A percentile compares a stretch with the other conserved stretches of the same genome.
These are phyloP conservation scores for Colletotrichum horii DNA, from an alignment of 2,329 filamentous ascomycete genomes.

Conservation along the genomic window DNA sequence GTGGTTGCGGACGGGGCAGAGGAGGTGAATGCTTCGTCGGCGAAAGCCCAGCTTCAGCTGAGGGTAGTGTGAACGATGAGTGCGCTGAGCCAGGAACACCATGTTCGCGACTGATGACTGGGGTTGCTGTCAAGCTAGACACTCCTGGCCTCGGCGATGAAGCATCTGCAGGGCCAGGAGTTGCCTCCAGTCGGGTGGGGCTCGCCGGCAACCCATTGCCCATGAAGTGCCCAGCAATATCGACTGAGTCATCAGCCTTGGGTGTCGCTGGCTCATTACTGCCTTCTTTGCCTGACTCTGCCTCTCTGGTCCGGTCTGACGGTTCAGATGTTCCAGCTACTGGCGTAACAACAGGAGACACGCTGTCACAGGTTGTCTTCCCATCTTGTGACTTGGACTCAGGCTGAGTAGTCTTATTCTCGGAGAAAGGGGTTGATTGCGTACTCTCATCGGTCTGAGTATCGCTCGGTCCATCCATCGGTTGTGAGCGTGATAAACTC, in stretches of 20 bases:
- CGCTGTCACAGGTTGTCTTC: not conserved
- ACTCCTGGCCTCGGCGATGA: constrained; percentile 13
- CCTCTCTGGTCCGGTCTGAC: not conserved
- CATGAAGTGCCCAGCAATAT: not conserved
- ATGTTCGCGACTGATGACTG: constrained; percentile 18
- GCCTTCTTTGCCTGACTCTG: not conserved
- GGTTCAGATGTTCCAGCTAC: not conserved
- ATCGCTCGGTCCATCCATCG: not conserved
- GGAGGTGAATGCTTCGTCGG: constrained; percentile 58
- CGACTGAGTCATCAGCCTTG: not conserved
- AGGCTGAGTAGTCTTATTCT: not conserved
- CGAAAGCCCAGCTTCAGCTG: constrained; percentile 52
- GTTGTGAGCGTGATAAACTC: not conserved
- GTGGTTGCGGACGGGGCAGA: constrained; percentile 26
- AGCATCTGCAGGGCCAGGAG: not conserved
- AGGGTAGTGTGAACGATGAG: constrained; percentile 30
- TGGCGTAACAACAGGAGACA: not conserved
- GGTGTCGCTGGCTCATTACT: constrained; percentile 1
- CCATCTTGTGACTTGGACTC: not conserved
- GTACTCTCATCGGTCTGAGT: not conserved
- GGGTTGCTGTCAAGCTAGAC: constrained; percentile 19
- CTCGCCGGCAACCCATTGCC: not conserved
- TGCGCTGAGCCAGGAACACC: constrained; percentile 19
- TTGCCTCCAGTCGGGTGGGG: not conserved
- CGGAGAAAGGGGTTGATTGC: not conserved